Percentiles rank a stretch among this genome's conserved stretches.
phyloP scores from a whole-genome alignment of 169 alveolate genomes.

The Plasmodium blacklocki region DNA sequence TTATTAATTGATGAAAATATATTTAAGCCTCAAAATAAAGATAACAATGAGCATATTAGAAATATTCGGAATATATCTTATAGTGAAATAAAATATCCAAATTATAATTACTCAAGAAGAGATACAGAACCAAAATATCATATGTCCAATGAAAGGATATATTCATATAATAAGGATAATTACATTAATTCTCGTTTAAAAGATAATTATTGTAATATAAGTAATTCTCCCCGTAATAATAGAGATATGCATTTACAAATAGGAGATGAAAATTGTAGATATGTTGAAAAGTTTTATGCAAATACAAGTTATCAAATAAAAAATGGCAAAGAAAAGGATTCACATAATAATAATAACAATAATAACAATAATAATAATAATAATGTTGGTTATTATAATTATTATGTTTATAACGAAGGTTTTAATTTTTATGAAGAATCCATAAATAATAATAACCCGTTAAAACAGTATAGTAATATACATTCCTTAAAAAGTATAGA shows the following conservation, averaged over 20 bases:
- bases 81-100: not conserved
- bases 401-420: no score
- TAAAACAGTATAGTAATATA: slow-evolving; percentile 23
- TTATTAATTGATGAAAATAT: slow-evolving; percentile 10
- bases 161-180: not conserved
- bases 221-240: not conserved
- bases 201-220: slow-evolving; percentile 10
- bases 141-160: slow-evolving; percentile 2
- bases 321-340: slow-evolving; percentile 6
- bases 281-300: slow-evolving; percentile 1
- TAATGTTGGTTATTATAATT: not conserved
- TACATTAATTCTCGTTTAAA: slow-evolving; percentile 11
- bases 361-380: not conserved
- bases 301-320: slow-evolving; percentile 3
- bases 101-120: slow-evolving; percentile 19
- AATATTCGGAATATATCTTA: not conserved
- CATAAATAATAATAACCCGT: slow-evolving; percentile 5
- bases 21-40: not conserved
- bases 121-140: not conserved
- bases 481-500: slow-evolving; percentile 25
- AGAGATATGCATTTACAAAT: slow-evolving; percentile 13
- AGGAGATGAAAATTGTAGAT: not conserved
- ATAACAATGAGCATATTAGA: not conserved
- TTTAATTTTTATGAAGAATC: not conserved
- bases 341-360: not conserved